Evolutionary conservation across 2,329 filamentous ascomycete species (phyloP).

Genomic region (Colletotrichum chrysophilum): DNA sequence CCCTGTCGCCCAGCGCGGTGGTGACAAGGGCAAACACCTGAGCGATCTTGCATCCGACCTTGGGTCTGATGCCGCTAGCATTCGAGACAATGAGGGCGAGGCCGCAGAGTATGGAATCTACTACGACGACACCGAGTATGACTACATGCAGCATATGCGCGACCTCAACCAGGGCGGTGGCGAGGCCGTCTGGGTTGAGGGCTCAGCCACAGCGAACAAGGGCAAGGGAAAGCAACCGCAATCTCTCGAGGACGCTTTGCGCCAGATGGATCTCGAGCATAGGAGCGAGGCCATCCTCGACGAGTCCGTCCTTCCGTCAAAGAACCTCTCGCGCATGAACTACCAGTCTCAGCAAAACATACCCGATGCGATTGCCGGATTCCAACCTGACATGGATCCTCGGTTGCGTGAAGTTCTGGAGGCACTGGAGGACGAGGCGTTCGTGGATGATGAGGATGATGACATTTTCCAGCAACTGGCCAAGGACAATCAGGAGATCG

Average conservation of each 20-base stretch:
- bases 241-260: constrained; percentile 82
- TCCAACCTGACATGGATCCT: constrained; percentile 98
- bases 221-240: constrained; percentile 76
- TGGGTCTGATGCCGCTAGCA: constrained; percentile 65
- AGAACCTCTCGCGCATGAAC: constrained; percentile 76
- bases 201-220: constrained; percentile 65
- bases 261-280: constrained; percentile 62
- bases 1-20: constrained; percentile 54
- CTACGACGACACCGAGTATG: constrained; percentile 94
- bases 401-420: constrained; percentile 88
- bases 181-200: constrained; percentile 83
- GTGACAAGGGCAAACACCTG: constrained; percentile 65
- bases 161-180: constrained; percentile 80
- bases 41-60: constrained; percentile 80
- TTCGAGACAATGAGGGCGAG: constrained; percentile 92
- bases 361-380: constrained; percentile 88
- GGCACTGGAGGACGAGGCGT: constrained; percentile 93
- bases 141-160: constrained; percentile 99
- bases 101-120: constrained; percentile 93
- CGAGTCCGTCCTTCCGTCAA: constrained; percentile 77
- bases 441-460: constrained; percentile 84
- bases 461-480: constrained; percentile 81
- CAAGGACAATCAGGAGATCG: constrained; percentile 73
- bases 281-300: constrained; percentile 67
- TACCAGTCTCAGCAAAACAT: constrained; percentile 95